phyloP scores from a whole-genome alignment of 148 eudicot species.

The Pharnaceum exiguum region DNA sequence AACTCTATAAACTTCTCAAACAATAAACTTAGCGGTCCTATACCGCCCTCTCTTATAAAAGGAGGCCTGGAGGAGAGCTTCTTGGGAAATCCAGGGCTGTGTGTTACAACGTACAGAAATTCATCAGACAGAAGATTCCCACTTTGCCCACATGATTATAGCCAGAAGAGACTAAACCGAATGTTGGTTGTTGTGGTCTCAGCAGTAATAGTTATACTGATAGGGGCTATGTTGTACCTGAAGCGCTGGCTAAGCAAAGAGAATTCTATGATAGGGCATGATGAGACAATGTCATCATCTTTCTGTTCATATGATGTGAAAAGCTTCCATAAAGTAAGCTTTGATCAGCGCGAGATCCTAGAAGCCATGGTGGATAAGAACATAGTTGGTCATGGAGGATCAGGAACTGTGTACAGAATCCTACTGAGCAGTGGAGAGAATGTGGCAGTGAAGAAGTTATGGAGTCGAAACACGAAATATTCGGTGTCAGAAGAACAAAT shows the following conservation, averaged over 20 bases:
- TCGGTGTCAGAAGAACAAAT: conserved; percentile 42
- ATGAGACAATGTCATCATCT: conserved; percentile 56
- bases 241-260: conserved; percentile 56
- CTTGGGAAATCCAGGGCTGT: conserved; percentile 64
- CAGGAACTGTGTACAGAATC: conserved; percentile 79
- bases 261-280: conserved; percentile 34
- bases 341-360: conserved; percentile 65
- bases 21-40: conserved; percentile 73
- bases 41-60: conserved; percentile 52
- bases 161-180: conserved; percentile 41
- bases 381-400: conserved; percentile 86
- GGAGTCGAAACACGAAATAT: conserved; percentile 65
- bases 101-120: conserved; percentile 37
- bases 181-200: conserved; percentile 61
- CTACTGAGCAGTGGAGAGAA: conserved; percentile 62
- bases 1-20: conserved; percentile 72
- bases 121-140: conserved; percentile 49
- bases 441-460: conserved; percentile 82
- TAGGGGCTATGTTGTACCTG: conserved; percentile 35
- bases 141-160: conserved; percentile 33
- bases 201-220: conserved; percentile 40
- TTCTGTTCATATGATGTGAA: conserved; percentile 71
- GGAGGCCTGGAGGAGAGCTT: conserved; percentile 72
- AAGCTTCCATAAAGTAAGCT: conserved; percentile 73
- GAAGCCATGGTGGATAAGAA: conserved; percentile 78